A percentile compares a stretch with the other conserved stretches of the same genome.
These are phyloP conservation scores for Aspergillus eucalypticola DNA, from an alignment of 2,329 filamentous ascomycete genomes.

Conservation along the genomic window DNA sequence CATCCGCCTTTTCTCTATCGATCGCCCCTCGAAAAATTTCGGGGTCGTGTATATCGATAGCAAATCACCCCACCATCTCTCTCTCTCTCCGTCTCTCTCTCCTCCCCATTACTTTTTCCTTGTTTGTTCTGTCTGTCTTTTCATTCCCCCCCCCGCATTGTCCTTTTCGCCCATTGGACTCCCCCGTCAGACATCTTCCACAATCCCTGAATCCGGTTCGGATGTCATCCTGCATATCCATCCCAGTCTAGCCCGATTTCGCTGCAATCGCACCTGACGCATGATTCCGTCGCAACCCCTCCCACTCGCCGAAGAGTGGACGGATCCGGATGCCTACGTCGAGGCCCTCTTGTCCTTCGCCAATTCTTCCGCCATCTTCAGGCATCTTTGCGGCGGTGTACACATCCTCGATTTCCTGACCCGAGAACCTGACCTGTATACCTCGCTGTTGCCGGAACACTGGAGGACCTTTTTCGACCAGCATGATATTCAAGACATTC, in stretches of 20 bases:
- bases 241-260: background rate
- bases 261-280: conserved; percentile 6
- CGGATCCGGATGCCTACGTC: conserved; percentile 73
- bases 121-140: background rate
- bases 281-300: conserved; percentile 58
- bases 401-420: conserved; percentile 98
- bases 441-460: conserved; percentile 70
- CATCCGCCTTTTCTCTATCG: background rate
- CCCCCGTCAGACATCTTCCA: background rate
- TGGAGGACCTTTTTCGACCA: conserved; percentile 79
- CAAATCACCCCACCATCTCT: background rate
- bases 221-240: conserved; percentile 6
- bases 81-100: too few relatives aligned
- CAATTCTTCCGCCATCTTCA: conserved; percentile 72
- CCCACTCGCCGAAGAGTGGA: conserved; percentile 70
- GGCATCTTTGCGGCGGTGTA: conserved; percentile 91
- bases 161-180: background rate
- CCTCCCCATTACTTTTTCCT: background rate
- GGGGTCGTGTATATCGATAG: background rate
- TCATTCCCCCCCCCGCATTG: background rate
- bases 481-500: conserved; percentile 70
- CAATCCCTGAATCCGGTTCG: background rate
- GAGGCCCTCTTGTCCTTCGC: conserved; percentile 75
- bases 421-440: conserved; percentile 77
- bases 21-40: conserved; percentile 6